phyloP scores from a whole-genome alignment of 257 asterid species.

The Nicotiana tabacum region DNA sequence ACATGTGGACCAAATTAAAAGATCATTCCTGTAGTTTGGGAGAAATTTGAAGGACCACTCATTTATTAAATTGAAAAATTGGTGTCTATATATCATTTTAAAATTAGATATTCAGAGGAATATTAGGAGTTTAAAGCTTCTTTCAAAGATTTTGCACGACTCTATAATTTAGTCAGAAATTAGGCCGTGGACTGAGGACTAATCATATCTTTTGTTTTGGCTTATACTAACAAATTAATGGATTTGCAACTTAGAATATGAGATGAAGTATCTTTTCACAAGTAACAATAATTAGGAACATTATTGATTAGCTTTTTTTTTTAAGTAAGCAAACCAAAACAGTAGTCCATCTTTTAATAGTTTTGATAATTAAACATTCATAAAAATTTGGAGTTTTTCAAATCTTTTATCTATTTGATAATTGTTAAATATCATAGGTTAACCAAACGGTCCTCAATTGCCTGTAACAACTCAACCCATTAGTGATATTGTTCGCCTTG shows the following conservation, averaged over 20 bases:
- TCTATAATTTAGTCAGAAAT: conserved; percentile 18
- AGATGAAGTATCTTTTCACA: conserved; percentile 13
- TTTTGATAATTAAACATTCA: neutral
- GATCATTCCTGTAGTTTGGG: neutral
- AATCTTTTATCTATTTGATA: neutral
- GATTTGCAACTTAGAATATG: conserved; percentile 7
- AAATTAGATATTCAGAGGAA: neutral
- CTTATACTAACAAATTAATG: neutral
- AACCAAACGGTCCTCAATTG: neutral
- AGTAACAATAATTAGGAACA: conserved; percentile 5
- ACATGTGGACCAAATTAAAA: neutral
- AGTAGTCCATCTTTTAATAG: neutral
- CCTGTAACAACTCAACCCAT: no score
- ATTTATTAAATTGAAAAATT: neutral
- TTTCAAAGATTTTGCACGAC: conserved; percentile 12
- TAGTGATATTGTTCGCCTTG: no score
- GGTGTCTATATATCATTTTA: neutral
- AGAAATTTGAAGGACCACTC: conserved; percentile 14
- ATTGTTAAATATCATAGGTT: neutral
- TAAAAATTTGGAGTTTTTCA: neutral
- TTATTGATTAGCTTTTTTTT: neutral
- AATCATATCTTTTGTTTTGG: neutral
- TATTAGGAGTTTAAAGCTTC: neutral
- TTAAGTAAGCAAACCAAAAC: neutral
- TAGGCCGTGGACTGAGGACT: conserved; percentile 13